A percentile compares a stretch with the other conserved stretches of the same genome.
Conservation (phyloP, 2,329 filamentous ascomycete species). For the Aspergillus ustus region DNA sequence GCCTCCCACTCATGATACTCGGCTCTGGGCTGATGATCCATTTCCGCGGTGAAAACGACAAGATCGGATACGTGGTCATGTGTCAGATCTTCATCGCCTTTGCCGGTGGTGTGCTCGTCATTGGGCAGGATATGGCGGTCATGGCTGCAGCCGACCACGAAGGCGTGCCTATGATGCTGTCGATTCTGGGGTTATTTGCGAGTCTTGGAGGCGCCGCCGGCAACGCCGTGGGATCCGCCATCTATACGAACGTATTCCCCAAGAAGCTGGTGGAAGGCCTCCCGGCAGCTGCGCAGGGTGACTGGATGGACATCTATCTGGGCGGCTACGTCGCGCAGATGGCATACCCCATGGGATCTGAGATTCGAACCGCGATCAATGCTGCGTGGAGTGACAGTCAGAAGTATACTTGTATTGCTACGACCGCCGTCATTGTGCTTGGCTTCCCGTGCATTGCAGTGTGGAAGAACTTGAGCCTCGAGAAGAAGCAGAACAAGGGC, state of each 20-base stretch:
- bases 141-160: slow-evolving; percentile 61
- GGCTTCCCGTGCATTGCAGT: slow-evolving; percentile 37
- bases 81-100: slow-evolving; percentile 62
- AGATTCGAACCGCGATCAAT: slow-evolving; percentile 36
- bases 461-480: slow-evolving; percentile 43
- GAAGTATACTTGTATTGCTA: slow-evolving; percentile 36
- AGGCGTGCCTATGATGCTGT: slow-evolving; percentile 54
- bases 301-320: slow-evolving; percentile 28
- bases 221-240: slow-evolving; percentile 39
- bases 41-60: slow-evolving; percentile 55
- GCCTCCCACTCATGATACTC: slow-evolving; percentile 56
- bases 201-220: slow-evolving; percentile 44
- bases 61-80: slow-evolving; percentile 58
- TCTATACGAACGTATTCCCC: slow-evolving; percentile 65
- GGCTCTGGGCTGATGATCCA: slow-evolving; percentile 61
- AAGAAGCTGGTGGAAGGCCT: slow-evolving; percentile 51
- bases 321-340: slow-evolving; percentile 33
- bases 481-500: slow-evolving; percentile 43
- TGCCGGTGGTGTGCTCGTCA: slow-evolving; percentile 58
- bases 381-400: slow-evolving; percentile 42
- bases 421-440: slow-evolving; percentile 35
- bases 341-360: slow-evolving; percentile 27
- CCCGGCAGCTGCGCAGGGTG: slow-evolving; percentile 38
- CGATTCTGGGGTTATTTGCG: slow-evolving; percentile 40
- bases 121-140: slow-evolving; percentile 62